Base-by-base conservation (phyloP, 768 basidiomycete genomes). In the Boletus edulis region DNA sequence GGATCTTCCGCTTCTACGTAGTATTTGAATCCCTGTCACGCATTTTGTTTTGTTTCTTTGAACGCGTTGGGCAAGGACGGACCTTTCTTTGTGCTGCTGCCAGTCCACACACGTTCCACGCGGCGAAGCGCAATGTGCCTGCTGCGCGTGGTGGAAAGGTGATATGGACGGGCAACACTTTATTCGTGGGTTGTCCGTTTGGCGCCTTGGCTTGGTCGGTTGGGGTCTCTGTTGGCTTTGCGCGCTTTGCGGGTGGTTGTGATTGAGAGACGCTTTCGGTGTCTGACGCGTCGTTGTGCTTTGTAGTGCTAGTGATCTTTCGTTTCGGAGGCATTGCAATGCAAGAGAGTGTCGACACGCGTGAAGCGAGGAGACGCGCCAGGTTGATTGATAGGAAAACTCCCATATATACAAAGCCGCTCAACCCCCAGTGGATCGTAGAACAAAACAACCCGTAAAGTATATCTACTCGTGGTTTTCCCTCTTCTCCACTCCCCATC, bases 1-100 rank as follows among this genome's bases (percentile, higher is more conserved):
- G 93, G 83, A 64, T 94, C 85, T 62, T 95, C 93, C 2, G 91
- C 91, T 60, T 90, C 85, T 32, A 94, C 76, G 65, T 95, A 95
- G 63, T 75, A 67, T 62, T 84, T 86, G 73, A 95, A 92, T 0
- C 92, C 92, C 86, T 89, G 58, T 10, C n/a, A 57, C 12, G 41
- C 44, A 53, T 49, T 37, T 5, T 3, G 1, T 24, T 24, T 18
- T 7, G n/a, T n/a, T 14, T n/a, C 15, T 3, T 5, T 31, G 34
- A 18, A 42, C 27, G 38, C 2, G 27, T 5, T 3, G 22, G 48
- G 22, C 13, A 7, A 38, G 34, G 32, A 49, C 69, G 48, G 53
- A 86, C 91, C 81, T 95, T 94, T 72, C 87, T 93, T 60, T 84
- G 79, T 53, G 85, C 82, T 1, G 90, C 80, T 34, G 84, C 83